A percentile compares a stretch with the other conserved stretches of the same genome.
These are phyloP conservation scores for Starmerella roubikii DNA, from an alignment of 805 yeast genomes.

Conservation along the genomic window DNA sequence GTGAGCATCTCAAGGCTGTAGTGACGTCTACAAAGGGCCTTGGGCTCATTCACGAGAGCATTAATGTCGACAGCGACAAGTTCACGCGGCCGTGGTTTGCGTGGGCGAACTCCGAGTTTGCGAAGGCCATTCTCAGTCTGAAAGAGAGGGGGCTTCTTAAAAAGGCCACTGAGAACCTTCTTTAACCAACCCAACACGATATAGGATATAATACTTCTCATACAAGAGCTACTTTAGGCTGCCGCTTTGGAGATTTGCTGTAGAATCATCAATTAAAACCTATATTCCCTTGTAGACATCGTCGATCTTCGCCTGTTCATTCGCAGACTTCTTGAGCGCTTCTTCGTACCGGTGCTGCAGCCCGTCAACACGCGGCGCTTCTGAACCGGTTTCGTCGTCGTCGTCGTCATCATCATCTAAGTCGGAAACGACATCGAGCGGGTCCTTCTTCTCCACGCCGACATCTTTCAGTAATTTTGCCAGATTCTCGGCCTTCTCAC, in stretches of 20 bases:
- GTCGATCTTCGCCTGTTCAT: conserved; percentile 15
- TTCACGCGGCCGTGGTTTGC: conserved; percentile 85
- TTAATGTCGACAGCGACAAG: conserved; percentile 44
- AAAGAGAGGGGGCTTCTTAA: conserved; percentile 34
- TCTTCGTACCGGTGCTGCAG: conserved; percentile 57
- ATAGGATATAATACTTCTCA: too few species aligned
- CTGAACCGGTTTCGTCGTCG: conserved; percentile 4
- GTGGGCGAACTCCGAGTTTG: conserved; percentile 89
- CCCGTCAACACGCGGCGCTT: background rate
- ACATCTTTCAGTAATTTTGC: conserved; percentile 72
- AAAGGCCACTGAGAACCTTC: conserved; percentile 12
- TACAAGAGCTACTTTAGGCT: too few species aligned
- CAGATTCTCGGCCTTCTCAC: conserved; percentile 57
- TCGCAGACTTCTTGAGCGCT: conserved; percentile 36
- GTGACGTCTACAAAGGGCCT: conserved; percentile 53
- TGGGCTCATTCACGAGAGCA: conserved; percentile 76
- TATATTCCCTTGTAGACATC: conserved; percentile 12
- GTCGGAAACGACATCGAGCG: conserved; percentile 42
- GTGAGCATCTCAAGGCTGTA: conserved; percentile 34
- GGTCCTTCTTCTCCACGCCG: conserved; percentile 43
- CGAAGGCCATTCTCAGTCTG: conserved; percentile 66
- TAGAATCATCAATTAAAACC: background rate
- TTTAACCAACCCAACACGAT: background rate
- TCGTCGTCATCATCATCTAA: conserved; percentile 27
- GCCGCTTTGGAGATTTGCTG: too few species aligned